Base-by-base conservation (phyloP, 805 yeast genomes). In the Teunomyces stri region DNA sequence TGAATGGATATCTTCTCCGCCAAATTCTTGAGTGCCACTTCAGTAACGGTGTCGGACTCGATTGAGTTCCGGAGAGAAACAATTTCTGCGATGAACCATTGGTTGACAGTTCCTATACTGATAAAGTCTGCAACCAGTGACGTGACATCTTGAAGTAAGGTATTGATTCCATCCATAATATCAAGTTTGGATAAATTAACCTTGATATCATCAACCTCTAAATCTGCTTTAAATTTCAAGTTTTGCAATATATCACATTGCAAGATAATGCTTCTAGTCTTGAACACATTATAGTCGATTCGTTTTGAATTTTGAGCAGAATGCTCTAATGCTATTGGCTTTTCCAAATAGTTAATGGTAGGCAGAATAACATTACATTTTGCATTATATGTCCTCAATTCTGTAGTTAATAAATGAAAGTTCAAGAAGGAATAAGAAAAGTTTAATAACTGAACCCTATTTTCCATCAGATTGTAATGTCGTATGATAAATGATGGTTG, bases 311-410 rank as follows among this genome's bases (percentile, higher is more conserved):
- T n/a, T 20, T 37, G 15, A 21, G 28, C 10, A 15, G 21, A n/a
- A n/a, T 34, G n/a, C 2, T 21, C 25, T 21, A 29, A 12, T 21
- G 13, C n/a, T 37, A 27, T 18, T 12, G 18, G 11, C 13, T 20
- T 12, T 43, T 69, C 70, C 30, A 57, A 57, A 48, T 65, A 72
- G 0, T 55, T 52, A 1, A 65, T 50, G 6, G 60, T 55, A 2
- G 76, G 76, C 38, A 64, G 61, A 15, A 69, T 51, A 13, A 70
- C 47, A 43, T 68, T 67, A 45, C 72, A 70, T 25, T 58, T 64
- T 5, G 66, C 55, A 29, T 63, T 65, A 50, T 72, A 72, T 29
- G 64, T 65, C 43, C 70, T 54, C 12, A 57, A 50, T 7, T 46
- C 49, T 2, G 70, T 62, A 1, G 75, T 71, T 31, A 55, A 35